These are phyloP conservation scores for Dictyostelium intermedium DNA, from an alignment of 78 protist species.

Conservation along the genomic window DNA sequence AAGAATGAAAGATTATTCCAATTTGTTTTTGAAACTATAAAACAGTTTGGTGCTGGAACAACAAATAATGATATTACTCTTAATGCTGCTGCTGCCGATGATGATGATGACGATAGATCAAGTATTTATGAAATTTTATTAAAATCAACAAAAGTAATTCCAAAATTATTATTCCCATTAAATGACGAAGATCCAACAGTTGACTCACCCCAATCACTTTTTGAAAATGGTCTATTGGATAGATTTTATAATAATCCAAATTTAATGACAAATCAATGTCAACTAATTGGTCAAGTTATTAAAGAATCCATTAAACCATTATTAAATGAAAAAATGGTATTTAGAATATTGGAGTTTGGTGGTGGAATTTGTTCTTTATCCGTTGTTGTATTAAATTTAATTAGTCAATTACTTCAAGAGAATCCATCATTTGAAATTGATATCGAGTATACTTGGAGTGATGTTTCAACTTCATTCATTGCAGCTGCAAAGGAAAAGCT, in stretches of 20 bases:
- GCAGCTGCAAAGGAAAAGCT: not conserved
- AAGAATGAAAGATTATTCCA: not conserved
- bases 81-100: not conserved
- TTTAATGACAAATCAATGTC: not conserved
- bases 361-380: not conserved
- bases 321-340: not conserved
- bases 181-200: not conserved
- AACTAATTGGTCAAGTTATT: not conserved
- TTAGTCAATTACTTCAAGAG: not conserved
- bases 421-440: not conserved
- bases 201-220: not conserved
- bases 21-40: constrained; percentile 6
- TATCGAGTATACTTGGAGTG: not conserved
- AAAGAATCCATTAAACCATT: not conserved
- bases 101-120: not conserved
- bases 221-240: not conserved
- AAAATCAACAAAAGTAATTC: not conserved
- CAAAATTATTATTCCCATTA: constrained; percentile 6
- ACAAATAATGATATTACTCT: no score
- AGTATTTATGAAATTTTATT: not conserved
- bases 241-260: not conserved
- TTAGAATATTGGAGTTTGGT: constrained; percentile 15
- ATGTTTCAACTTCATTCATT: not conserved
- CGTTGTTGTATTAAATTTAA: not conserved
- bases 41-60: not conserved